Conservation (phyloP, 148 eudicot genomes). For the Camellia lanceoleosa region DNA sequence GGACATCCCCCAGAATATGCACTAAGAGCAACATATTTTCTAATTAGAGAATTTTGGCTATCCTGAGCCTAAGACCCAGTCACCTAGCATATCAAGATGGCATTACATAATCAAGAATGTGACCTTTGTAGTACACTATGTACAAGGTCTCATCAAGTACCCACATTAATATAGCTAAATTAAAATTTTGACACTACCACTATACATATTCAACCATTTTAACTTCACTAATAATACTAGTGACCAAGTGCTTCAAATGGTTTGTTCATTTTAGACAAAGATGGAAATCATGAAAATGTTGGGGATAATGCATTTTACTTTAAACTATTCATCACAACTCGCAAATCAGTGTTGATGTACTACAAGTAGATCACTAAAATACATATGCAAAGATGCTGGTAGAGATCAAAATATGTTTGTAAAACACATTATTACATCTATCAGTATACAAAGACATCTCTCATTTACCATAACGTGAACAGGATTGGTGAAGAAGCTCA, state of each 20-base stretch:
- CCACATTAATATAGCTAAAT: background rate
- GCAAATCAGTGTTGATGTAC: background rate
- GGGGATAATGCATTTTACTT: background rate
- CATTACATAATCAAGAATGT: background rate
- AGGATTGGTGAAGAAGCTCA: constrained; percentile 28
- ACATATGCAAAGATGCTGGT: background rate
- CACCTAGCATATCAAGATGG: background rate
- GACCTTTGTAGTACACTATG: background rate
- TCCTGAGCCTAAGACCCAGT: background rate
- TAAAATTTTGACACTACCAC: background rate
- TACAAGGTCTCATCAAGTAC: background rate
- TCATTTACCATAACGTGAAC: background rate
- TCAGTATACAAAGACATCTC: background rate
- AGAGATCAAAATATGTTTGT: background rate
- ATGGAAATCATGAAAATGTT: background rate
- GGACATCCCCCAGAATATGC: background rate
- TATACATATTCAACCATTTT: background rate
- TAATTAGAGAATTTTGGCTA: background rate
- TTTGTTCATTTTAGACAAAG: background rate
- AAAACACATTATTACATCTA: background rate
- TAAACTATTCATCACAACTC: background rate
- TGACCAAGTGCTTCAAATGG: background rate
- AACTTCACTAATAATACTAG: background rate
- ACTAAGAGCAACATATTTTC: background rate
- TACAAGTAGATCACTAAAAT: background rate